Percentiles rank a stretch among this genome's conserved stretches.
These are phyloP conservation scores for Rhytidiadelphus loreus DNA, from an alignment of 225 moss, liverwort and hornwort species.

Conservation along the genomic window DNA sequence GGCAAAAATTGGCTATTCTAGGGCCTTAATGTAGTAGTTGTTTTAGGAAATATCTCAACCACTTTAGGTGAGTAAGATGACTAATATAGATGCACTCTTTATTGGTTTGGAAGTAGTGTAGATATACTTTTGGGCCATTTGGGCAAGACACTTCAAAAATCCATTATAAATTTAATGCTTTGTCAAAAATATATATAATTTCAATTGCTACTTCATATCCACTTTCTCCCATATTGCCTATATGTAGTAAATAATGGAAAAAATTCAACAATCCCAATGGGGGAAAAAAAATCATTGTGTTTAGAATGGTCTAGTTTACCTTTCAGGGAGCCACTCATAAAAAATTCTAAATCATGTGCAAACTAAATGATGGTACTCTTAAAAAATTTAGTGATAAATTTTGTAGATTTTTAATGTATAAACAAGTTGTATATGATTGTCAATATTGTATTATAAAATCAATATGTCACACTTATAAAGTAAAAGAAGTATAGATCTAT, in stretches of 20 bases:
- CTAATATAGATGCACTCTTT: neutral
- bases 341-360: neutral
- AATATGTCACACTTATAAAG: neutral
- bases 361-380: neutral
- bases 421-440: neutral
- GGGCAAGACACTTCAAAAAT: neutral
- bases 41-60: neutral
- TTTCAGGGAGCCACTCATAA: accelerated
- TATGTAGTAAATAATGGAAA: neutral
- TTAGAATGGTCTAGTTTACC: accelerated
- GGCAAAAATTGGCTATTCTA: neutral
- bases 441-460: neutral
- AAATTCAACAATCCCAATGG: neutral
- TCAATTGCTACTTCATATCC: neutral
- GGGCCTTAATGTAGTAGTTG: neutral
- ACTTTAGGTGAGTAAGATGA: neutral
- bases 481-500: neutral
- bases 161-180: neutral
- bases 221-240: neutral
- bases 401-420: neutral
- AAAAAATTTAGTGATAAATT: neutral
- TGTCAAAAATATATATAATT: neutral
- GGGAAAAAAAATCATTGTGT: no score
- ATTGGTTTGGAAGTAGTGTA: neutral
- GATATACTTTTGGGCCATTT: neutral